phyloP scores from a whole-genome alignment of 176 grass and related monocot genomes.

The Triticum monococcum region DNA sequence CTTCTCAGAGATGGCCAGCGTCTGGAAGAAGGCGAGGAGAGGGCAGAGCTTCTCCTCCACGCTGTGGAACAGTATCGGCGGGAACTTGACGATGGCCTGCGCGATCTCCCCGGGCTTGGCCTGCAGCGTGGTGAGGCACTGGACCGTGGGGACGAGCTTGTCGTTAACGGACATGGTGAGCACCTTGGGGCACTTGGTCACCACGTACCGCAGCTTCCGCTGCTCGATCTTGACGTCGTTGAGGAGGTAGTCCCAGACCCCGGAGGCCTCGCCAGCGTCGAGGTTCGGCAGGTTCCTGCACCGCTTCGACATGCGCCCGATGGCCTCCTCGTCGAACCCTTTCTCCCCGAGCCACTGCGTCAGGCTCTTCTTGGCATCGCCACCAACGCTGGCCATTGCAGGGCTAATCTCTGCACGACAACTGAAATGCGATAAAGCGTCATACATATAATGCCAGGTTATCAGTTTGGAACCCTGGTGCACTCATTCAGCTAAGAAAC shows the following conservation, averaged over 20 bases:
- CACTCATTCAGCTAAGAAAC: background rate
- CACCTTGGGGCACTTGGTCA: slow-evolving; percentile 90
- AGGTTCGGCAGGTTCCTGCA: slow-evolving; percentile 60
- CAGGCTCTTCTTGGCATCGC: slow-evolving; percentile 43
- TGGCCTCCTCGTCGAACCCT: slow-evolving; percentile 67
- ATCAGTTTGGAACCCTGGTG: background rate
- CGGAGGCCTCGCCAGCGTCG: slow-evolving; percentile 50
- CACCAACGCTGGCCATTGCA: slow-evolving; percentile 34
- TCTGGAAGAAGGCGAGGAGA: slow-evolving; percentile 88
- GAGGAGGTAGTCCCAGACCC: slow-evolving; percentile 79
- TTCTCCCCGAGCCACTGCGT: slow-evolving; percentile 69
- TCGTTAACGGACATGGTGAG: slow-evolving; percentile 65
- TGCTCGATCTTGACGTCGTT: slow-evolving; percentile 63
- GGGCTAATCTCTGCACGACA: background rate
- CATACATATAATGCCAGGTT: background rate
- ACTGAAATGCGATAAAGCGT: background rate
- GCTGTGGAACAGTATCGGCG: slow-evolving; percentile 80
- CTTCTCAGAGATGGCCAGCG: slow-evolving; percentile 74
- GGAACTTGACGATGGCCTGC: slow-evolving; percentile 79
- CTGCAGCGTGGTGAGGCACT: slow-evolving; percentile 71
- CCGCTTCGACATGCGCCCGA: slow-evolving; percentile 58
- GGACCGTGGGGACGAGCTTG: slow-evolving; percentile 83
- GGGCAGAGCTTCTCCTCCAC: slow-evolving; percentile 95
- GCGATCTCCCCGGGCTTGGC: slow-evolving; percentile 78
- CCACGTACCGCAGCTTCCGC: slow-evolving; percentile 74